Evolutionary conservation across 2,329 filamentous ascomycete species (phyloP).

Genomic region (Ascochyta rabiei): DNA sequence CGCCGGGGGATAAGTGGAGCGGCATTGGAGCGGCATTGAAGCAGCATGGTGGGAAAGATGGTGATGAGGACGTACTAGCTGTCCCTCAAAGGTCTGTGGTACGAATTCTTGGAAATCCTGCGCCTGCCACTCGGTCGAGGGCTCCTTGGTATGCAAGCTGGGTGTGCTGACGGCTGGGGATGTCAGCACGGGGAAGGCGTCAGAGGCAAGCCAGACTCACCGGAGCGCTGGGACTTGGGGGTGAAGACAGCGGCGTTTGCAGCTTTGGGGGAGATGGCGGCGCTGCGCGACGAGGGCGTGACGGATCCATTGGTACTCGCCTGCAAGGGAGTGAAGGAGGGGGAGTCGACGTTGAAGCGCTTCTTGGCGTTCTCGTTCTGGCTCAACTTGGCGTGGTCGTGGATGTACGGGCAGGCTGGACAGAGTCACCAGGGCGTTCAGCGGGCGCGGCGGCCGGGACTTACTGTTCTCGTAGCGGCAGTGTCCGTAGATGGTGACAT

Average conservation of each 20-base stretch:
- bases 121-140: conserved; percentile 55
- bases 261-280: conserved; percentile 84
- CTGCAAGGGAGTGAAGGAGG: conserved; percentile 82
- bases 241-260: conserved; percentile 89
- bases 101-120: conserved; percentile 60
- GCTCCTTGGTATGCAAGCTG: conserved; percentile 53
- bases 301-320: conserved; percentile 54
- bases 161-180: conserved; percentile 50
- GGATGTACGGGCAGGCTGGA: conserved; percentile 77
- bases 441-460: conserved; percentile 20
- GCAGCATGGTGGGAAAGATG: not conserved
- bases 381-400: conserved; percentile 72
- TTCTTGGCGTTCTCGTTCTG: conserved; percentile 68
- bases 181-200: conserved; percentile 21
- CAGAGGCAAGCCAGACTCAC: conserved; percentile 38
- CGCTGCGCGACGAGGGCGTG: conserved; percentile 65
- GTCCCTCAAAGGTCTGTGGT: conserved; percentile 60
- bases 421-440: conserved; percentile 25
- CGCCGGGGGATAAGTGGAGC: not conserved
- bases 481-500: conserved; percentile 91
- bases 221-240: conserved; percentile 62
- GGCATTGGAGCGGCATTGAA: not conserved
- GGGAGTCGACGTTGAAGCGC: conserved; percentile 91
- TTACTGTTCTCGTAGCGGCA: conserved; percentile 86
- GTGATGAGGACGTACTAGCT: conserved; percentile 52